Evolutionary conservation across 164 flowering plant genomes (phyloP).

Genomic region (Berberis thunbergii): DNA sequence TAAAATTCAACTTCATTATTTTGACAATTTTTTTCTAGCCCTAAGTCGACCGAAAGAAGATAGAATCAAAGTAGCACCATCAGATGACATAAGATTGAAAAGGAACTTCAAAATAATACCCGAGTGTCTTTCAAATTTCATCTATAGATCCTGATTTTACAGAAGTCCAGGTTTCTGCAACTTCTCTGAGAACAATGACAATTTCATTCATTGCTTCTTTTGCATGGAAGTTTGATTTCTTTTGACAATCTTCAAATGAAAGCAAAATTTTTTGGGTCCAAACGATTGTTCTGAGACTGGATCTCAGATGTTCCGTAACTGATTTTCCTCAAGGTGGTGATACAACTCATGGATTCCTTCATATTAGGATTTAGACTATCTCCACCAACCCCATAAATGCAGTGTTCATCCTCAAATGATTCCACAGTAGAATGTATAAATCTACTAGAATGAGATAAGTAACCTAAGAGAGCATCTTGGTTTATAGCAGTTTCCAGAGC

Average conservation of each 20-base stretch:
- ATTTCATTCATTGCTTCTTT: slow-evolving; percentile 12
- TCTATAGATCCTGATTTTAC: slow-evolving; percentile 36
- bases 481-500: slow-evolving; percentile 35
- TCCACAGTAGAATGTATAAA: slow-evolving; percentile 16
- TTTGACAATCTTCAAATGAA: too few relatives aligned
- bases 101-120: slow-evolving; percentile 30
- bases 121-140: slow-evolving; percentile 45
- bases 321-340: slow-evolving; percentile 10
- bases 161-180: slow-evolving; percentile 42
- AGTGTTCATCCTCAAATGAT: slow-evolving; percentile 11
- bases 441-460: slow-evolving; percentile 35
- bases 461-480: slow-evolving; percentile 44
- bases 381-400: slow-evolving; percentile 7
- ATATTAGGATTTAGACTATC: slow-evolving; percentile 1
- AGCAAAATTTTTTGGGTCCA: too few relatives aligned
- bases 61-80: too few relatives aligned
- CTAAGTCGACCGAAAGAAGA: slow-evolving; percentile 3
- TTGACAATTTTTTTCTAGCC: too few relatives aligned
- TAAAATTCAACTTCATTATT: too few relatives aligned
- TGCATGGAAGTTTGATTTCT: background rate
- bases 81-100: background rate
- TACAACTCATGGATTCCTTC: slow-evolving; percentile 6
- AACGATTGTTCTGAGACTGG: too few relatives aligned
- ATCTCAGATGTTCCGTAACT: slow-evolving; percentile 8
- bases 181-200: slow-evolving; percentile 27